Conservation (phyloP, 1,139 yeast species). For the Blastobotrys aristatus region DNA sequence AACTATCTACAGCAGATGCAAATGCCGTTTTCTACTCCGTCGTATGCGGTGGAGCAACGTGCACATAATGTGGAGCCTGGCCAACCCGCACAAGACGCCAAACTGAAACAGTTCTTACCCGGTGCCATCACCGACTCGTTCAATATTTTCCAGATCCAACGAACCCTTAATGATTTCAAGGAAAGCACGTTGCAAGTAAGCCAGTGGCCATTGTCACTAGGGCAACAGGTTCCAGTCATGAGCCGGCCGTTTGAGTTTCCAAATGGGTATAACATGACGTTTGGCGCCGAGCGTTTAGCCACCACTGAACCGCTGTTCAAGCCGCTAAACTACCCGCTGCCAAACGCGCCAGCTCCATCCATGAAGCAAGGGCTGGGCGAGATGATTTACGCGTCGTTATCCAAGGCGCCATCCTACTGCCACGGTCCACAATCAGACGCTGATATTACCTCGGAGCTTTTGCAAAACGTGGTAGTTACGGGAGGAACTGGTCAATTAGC, state of each 20-base stretch:
- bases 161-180: conserved; percentile 54
- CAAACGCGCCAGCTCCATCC: conserved; percentile 23
- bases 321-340: conserved; percentile 32
- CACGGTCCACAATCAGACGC: conserved; percentile 7
- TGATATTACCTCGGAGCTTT: conserved; percentile 44
- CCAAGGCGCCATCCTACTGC: conserved; percentile 11
- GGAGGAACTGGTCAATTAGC: conserved; percentile 85
- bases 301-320: conserved; percentile 77
- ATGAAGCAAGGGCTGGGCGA: conserved; percentile 56
- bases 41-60: conserved; percentile 33
- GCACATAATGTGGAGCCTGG: conserved; percentile 31
- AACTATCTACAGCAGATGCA: conserved; percentile 27
- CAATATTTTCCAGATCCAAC: conserved; percentile 35
- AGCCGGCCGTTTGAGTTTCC: conserved; percentile 76
- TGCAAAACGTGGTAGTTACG: conserved; percentile 82
- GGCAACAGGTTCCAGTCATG: conserved; percentile 21
- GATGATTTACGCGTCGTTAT: conserved; percentile 44
- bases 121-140: conserved; percentile 31
- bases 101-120: conserved; percentile 30
- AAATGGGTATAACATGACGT: conserved; percentile 54
- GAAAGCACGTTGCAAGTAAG: conserved; percentile 53
- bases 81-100: conserved; percentile 37
- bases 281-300: conserved; percentile 62
- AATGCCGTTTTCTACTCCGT: conserved; percentile 31
- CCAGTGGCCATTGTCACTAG: conserved; percentile 39